Percentiles rank a stretch among this genome's conserved stretches.
Conservation (phyloP, 2,329 filamentous ascomycete genomes). For the Fusarium duplospermum region DNA sequence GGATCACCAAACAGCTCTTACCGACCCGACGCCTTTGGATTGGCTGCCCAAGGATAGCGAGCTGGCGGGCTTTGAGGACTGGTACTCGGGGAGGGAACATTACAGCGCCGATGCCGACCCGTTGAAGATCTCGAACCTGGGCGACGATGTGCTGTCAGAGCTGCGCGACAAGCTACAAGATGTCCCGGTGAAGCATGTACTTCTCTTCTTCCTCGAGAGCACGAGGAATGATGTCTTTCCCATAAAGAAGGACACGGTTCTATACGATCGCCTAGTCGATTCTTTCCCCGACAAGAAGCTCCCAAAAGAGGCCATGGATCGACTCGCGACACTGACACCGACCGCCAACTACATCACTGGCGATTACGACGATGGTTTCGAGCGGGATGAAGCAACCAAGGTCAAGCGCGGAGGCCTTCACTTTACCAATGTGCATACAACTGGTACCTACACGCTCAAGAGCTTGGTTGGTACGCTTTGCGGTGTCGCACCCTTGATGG, state of each 20-base stretch:
- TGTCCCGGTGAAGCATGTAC: conserved; percentile 55
- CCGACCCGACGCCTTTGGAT: conserved; percentile 24
- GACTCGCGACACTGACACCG: conserved; percentile 45
- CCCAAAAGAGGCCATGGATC: conserved; percentile 46
- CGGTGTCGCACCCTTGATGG: conserved; percentile 55
- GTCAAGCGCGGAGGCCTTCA: conserved; percentile 52
- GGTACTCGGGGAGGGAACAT: conserved; percentile 42
- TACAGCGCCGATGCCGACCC: conserved; percentile 54
- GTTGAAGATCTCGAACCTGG: conserved; percentile 53
- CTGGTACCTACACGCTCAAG: conserved; percentile 58
- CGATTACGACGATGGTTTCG: conserved; percentile 51
- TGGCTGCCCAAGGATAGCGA: conserved; percentile 45
- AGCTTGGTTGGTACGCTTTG: conserved; percentile 56
- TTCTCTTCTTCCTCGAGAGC: conserved; percentile 58
- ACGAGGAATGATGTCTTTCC: conserved; percentile 59
- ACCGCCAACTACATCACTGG: conserved; percentile 51
- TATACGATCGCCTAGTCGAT: conserved; percentile 48
- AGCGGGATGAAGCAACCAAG: conserved; percentile 24
- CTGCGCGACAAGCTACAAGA: conserved; percentile 41
- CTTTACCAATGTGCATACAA: conserved; percentile 54
- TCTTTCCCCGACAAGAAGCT: conserved; percentile 47
- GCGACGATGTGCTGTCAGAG: conserved; percentile 45
- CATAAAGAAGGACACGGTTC: conserved; percentile 53
- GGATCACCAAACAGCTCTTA: conserved; percentile 47
- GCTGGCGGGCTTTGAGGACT: conserved; percentile 45